phyloP scores from a whole-genome alignment of 495 filamentous ascomycete genomes.

The Lasiosphaeria hispida region DNA sequence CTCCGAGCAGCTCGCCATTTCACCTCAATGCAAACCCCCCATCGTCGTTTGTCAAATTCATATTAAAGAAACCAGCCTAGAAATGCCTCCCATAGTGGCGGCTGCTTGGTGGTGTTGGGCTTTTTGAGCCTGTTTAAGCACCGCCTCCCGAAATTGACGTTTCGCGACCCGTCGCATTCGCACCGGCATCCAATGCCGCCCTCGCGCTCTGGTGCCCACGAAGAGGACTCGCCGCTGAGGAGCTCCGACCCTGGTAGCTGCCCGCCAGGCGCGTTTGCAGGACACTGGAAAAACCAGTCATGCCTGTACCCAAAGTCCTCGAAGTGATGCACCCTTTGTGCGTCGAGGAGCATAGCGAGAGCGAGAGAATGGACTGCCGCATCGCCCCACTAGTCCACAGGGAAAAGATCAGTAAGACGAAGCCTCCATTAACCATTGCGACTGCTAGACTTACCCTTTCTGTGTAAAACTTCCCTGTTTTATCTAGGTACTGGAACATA shows the following conservation, averaged over 20 bases:
- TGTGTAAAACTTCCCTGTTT: constrained; percentile 51
- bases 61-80: constrained; percentile 9
- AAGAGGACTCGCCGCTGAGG: constrained; percentile 23
- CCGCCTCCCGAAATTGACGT: constrained; percentile 33
- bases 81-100: constrained; percentile 26
- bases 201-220: constrained; percentile 32
- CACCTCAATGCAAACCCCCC: not conserved
- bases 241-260: constrained; percentile 35
- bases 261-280: constrained; percentile 42
- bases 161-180: constrained; percentile 39
- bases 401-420: too few relatives aligned
- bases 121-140: constrained; percentile 37
- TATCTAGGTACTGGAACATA: constrained; percentile 48
- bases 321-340: constrained; percentile 52
- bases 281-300: constrained; percentile 47
- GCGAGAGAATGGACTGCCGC: constrained; percentile 54
- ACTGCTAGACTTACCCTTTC: constrained; percentile 39
- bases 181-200: constrained; percentile 46
- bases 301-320: constrained; percentile 54
- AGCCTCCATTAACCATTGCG: too few relatives aligned
- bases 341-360: constrained; percentile 47
- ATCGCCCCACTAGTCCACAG: constrained; percentile 46
- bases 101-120: constrained; percentile 32
- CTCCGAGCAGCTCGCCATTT: not conserved
- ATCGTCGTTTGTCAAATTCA: not conserved